Evolutionary conservation across 2,329 filamentous ascomycete genomes (phyloP).

Genomic region (Ciborinia camelliae): DNA sequence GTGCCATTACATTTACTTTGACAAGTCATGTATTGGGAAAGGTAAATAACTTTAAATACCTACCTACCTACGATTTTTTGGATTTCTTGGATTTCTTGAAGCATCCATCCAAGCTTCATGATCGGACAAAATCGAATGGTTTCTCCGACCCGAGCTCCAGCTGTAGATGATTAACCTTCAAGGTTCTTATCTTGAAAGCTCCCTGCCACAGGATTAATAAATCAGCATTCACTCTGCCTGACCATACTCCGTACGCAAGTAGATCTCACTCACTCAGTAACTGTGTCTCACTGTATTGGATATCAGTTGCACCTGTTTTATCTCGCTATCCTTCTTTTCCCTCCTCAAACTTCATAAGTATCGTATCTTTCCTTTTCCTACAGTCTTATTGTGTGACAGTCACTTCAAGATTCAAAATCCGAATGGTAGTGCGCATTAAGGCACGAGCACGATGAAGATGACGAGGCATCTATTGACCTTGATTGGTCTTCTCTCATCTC

Average conservation of each 20-base stretch:
- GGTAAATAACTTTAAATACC: background rate
- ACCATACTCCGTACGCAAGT: background rate
- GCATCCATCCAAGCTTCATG: too few species aligned
- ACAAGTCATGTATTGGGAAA: background rate
- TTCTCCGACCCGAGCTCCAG: constrained; percentile 1
- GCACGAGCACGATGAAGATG: constrained; percentile 18
- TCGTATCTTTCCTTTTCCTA: background rate
- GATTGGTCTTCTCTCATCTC: constrained; percentile 24
- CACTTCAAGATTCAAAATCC: background rate
- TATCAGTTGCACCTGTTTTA: background rate
- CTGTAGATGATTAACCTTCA: background rate
- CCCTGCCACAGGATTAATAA: constrained; percentile 17
- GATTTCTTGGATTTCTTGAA: background rate
- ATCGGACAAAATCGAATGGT: constrained; percentile 1
- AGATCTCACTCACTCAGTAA: background rate
- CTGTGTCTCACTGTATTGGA: background rate
- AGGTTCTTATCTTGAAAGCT: background rate
- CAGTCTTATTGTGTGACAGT: background rate
- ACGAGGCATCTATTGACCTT: constrained; percentile 26
- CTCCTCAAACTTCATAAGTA: background rate
- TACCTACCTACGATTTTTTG: too few species aligned
- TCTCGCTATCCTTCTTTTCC: background rate
- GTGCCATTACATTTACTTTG: constrained; percentile 1
- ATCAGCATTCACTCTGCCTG: background rate
- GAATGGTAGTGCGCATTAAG: background rate